Evolutionary conservation across 345 rosid genomes (phyloP).

Genomic region (Populus euphratica): DNA sequence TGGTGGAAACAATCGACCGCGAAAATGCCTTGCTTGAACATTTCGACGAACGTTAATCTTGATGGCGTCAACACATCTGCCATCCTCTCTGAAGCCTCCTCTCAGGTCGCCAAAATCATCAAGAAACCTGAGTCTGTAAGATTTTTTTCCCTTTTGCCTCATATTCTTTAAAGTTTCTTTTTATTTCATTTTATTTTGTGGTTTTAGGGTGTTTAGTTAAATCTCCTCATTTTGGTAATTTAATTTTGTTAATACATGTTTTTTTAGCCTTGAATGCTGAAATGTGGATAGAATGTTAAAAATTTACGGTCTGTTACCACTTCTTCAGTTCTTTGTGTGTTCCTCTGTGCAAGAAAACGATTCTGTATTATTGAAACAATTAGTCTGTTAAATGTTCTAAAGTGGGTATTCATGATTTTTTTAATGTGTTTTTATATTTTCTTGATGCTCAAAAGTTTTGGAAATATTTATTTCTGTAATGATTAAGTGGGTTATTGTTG

Average conservation of each 20-base stretch:
- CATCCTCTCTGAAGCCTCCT: constrained; percentile 42
- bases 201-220: too few species aligned
- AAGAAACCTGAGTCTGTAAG: constrained; percentile 43
- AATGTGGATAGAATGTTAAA: not conserved
- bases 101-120: constrained; percentile 44
- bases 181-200: too few species aligned
- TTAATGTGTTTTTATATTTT: not conserved
- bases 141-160: not conserved
- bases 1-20: not conserved
- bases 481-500: not conserved
- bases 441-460: too few species aligned
- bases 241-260: too few species aligned
- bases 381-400: not conserved
- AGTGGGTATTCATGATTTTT: not conserved
- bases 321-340: not conserved
- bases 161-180: not conserved
- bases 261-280: too few species aligned
- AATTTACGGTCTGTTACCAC: not conserved
- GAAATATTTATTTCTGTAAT: not conserved
- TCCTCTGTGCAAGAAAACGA: not conserved
- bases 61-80: constrained; percentile 38
- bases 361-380: not conserved
- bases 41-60: constrained; percentile 27
- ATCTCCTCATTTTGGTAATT: too few species aligned
- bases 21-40: constrained; percentile 32